These are phyloP conservation scores for Colletotrichum lentis DNA, from an alignment of 2,329 filamentous ascomycete species.

Conservation along the genomic window DNA sequence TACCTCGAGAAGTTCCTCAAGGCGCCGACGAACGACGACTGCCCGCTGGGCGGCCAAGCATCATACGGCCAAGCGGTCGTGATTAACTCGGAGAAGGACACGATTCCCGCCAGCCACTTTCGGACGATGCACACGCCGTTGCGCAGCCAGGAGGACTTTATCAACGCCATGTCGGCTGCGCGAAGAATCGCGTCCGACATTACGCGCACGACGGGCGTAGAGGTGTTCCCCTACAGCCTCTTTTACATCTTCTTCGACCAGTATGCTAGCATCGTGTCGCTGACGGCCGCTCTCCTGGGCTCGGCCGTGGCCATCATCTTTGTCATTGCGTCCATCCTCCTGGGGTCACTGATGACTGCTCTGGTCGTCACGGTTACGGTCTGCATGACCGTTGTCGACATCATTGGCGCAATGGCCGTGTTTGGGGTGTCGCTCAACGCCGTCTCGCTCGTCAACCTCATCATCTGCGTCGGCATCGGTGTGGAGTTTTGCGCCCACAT, in stretches of 20 bases:
- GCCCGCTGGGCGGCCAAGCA: slow-evolving; percentile 87
- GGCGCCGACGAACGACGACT: slow-evolving; percentile 81
- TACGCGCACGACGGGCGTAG: slow-evolving; percentile 72
- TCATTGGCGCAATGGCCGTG: slow-evolving; percentile 93
- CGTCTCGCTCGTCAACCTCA: slow-evolving; percentile 91
- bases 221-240: slow-evolving; percentile 95
- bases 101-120: slow-evolving; percentile 87
- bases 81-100: slow-evolving; percentile 71
- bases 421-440: slow-evolving; percentile 91
- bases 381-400: slow-evolving; percentile 91
- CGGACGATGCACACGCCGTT: slow-evolving; percentile 88
- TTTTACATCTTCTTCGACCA: slow-evolving; percentile 99
- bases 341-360: slow-evolving; percentile 85
- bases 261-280: slow-evolving; percentile 82
- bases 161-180: slow-evolving; percentile 86
- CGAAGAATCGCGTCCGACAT: slow-evolving; percentile 86
- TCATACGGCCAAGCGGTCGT: slow-evolving; percentile 87
- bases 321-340: slow-evolving; percentile 76
- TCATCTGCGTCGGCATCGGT: slow-evolving; percentile 95
- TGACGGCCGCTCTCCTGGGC: slow-evolving; percentile 81
- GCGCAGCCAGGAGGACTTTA: slow-evolving; percentile 90
- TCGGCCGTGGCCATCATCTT: slow-evolving; percentile 88
- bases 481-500: slow-evolving; percentile 99
- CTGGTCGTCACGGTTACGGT: slow-evolving; percentile 86
- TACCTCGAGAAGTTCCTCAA: slow-evolving; percentile 86